phyloP scores from a whole-genome alignment of 768 basidiomycete species.

The Mycena vitilis region DNA sequence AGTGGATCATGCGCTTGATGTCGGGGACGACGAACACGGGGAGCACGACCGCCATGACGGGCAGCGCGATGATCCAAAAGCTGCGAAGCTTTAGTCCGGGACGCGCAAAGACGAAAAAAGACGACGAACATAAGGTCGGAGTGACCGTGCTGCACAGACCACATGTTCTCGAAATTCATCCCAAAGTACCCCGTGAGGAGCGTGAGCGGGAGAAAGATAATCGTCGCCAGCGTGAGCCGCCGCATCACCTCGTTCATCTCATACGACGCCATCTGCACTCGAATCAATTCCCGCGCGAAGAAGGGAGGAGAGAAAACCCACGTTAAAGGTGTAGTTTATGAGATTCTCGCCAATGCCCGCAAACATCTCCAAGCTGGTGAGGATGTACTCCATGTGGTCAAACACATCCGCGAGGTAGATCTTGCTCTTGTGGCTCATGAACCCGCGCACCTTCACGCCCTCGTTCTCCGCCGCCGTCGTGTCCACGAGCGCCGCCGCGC shows the following conservation, averaged over 20 bases:
- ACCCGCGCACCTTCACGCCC: slow-evolving; percentile 61
- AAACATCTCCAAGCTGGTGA: slow-evolving; percentile 81
- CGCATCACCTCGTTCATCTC: slow-evolving; percentile 80
- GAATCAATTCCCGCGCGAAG: slow-evolving; percentile 12
- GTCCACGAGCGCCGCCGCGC: slow-evolving; percentile 68
- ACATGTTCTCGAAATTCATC: slow-evolving; percentile 73
- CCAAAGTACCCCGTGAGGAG: slow-evolving; percentile 68
- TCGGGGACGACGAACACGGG: slow-evolving; percentile 66
- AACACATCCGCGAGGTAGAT: slow-evolving; percentile 81
- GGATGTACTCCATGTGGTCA: slow-evolving; percentile 82
- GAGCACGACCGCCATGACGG: slow-evolving; percentile 65
- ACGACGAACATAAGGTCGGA: slow-evolving; percentile 60
- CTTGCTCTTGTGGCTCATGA: slow-evolving; percentile 77
- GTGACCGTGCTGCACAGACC: slow-evolving; percentile 55
- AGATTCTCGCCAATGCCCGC: slow-evolving; percentile 77
- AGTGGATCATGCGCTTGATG: slow-evolving; percentile 57
- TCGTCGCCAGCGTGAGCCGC: slow-evolving; percentile 73
- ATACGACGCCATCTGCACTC: slow-evolving; percentile 71
- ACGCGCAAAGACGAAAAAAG: background rate
- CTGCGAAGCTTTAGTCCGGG: slow-evolving; percentile 44
- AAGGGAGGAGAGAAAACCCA: slow-evolving; percentile 44
- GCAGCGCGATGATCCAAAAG: slow-evolving; percentile 76
- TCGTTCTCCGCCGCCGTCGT: slow-evolving; percentile 49
- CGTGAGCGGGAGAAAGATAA: slow-evolving; percentile 78
- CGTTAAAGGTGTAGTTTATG: slow-evolving; percentile 83